Base-by-base conservation (phyloP, 257 asterid genomes). In the Penstemon eatonii region DNA sequence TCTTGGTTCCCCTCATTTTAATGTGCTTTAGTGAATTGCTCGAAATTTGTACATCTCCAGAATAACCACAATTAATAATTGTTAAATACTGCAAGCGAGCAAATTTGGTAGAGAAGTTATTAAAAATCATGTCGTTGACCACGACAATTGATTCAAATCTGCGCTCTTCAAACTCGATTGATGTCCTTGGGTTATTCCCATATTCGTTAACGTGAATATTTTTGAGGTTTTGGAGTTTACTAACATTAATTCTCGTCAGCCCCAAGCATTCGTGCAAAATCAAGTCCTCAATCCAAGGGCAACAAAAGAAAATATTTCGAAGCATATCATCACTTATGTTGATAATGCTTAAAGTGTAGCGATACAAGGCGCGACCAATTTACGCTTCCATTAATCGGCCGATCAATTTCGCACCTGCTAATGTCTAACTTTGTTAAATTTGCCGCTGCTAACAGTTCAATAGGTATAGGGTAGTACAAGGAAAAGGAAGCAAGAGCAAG, bases 211-310 rank as follows among this genome's bases (percentile, higher is more conserved):
- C 0, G 33, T 25, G 33, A 25, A 25, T 25, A 25, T 25, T 25
- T 25, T 15, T 54, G 33, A 54, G 59, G 11, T n/a, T 43, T 38
- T 13, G 44, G 7, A 12, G 3, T 62, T 37, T n/a, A 54, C 59
- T 54, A 10, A 54, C 19, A 12, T n/a, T 53, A 62, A 63, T 15
- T 50, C n/a, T 19, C 3, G 4, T 5, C 63, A 43, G 9, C 41
- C 66, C 42, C 41, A 42, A 11, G 43, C 75, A 76, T 1, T 6
- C 9, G 3, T 15, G 9, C 6, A 71, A 6, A 5, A 7, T 11
- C 44, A 76, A 5, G 3, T 76, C 13, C 64, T 76, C 69, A 43
- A 76, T 58, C 69, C 52, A 60, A 1, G 65, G 60, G 64, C 73
- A 76, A n/a, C 13, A 7, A 41, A 56, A 43, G 47, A 76, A 4